A percentile compares a stretch with the other conserved stretches of the same genome.
Evolutionary conservation across 2,329 filamentous ascomycete species (phyloP).

Genomic region (Fusarium circinatum): DNA sequence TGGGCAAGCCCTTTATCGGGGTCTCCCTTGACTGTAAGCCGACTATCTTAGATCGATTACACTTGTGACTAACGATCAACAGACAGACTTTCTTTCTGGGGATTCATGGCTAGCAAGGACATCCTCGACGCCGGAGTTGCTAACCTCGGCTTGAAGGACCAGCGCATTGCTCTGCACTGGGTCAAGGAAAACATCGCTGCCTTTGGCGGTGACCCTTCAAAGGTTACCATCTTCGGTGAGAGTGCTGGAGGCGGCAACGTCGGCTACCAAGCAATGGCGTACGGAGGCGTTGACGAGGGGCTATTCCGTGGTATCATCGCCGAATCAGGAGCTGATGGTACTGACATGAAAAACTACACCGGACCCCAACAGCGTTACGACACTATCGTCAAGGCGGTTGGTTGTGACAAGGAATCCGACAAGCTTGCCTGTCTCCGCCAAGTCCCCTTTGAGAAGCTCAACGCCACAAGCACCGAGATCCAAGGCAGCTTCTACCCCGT

Average conservation of each 20-base stretch:
- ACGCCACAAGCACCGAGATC: constrained; percentile 26
- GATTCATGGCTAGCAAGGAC: constrained; percentile 60
- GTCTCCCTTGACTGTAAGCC: constrained; percentile 36
- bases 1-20: constrained; percentile 35
- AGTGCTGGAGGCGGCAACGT: constrained; percentile 62
- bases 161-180: constrained; percentile 60
- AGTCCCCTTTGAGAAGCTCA: constrained; percentile 35
- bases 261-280: constrained; percentile 60
- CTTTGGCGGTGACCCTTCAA: constrained; percentile 58
- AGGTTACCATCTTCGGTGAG: constrained; percentile 57
- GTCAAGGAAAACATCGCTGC: constrained; percentile 55
- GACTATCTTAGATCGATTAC: rapidly evolving
- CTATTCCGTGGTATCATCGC: constrained; percentile 65
- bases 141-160: constrained; percentile 63
- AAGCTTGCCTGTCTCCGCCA: constrained; percentile 46
- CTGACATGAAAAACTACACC: constrained; percentile 33
- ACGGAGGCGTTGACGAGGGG: constrained; percentile 62
- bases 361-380: constrained; percentile 27
- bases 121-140: constrained; percentile 46
- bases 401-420: constrained; percentile 37
- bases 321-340: constrained; percentile 56
- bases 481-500: constrained; percentile 28
- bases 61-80: neutral
- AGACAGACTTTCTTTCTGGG: constrained; percentile 47
- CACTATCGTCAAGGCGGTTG: constrained; percentile 36